Percentiles rank a stretch among this genome's conserved stretches.
Conservation (phyloP, 2,329 filamentous ascomycete species). For the Alternaria novae-zelandiae region DNA sequence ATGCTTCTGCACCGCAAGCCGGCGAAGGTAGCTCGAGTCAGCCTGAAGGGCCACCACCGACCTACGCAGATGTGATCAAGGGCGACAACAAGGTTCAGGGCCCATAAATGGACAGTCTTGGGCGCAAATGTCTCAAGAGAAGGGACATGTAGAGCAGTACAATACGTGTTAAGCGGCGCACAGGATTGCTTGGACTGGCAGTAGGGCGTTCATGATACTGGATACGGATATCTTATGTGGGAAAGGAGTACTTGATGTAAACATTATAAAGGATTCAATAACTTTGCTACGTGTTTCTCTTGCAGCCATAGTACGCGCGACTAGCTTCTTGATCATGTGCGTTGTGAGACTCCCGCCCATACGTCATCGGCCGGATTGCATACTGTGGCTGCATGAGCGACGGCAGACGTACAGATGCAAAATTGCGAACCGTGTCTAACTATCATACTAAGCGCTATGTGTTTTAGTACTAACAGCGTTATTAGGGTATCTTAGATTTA, state of each 20-base stretch:
- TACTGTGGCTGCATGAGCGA: neutral
- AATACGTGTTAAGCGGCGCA: neutral
- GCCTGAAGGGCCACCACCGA: constrained; percentile 69
- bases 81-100: constrained; percentile 89
- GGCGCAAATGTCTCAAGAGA: neutral
- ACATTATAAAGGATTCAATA: neutral
- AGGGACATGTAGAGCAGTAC: neutral
- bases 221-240: neutral
- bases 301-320: neutral
- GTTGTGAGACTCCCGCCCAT: neutral
- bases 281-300: neutral
- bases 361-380: neutral
- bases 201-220: constrained; percentile 4
- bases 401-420: neutral
- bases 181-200: neutral
- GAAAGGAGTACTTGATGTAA: neutral
- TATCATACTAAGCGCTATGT: too few species aligned
- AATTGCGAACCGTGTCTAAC: neutral
- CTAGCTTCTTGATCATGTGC: neutral
- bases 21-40: constrained; percentile 37
- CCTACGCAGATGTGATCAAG: constrained; percentile 87
- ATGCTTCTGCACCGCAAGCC: constrained; percentile 19
- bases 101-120: constrained; percentile 19
- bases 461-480: too few species aligned
- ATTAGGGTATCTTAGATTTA: too few species aligned